phyloP scores from a whole-genome alignment of 495 filamentous ascomycete species.

The Rhypophila decipiens region DNA sequence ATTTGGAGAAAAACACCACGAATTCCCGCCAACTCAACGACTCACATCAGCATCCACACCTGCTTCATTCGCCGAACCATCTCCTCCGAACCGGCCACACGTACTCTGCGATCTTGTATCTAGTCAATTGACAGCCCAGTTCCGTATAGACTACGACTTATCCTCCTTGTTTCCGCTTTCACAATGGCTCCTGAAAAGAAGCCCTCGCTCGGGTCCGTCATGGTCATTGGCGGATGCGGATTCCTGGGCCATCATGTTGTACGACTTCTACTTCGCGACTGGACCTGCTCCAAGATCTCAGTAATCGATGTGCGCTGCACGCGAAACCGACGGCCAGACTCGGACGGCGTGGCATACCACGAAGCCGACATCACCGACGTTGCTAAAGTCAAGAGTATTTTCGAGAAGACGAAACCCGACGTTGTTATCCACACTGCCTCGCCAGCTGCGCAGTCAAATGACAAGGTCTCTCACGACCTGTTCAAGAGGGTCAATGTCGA shows the following conservation, averaged over 20 bases:
- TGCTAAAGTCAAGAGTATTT: slow-evolving; percentile 55
- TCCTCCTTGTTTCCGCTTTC: no score
- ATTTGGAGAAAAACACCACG: no score
- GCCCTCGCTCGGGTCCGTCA: slow-evolving; percentile 46
- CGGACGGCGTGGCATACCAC: slow-evolving; percentile 65
- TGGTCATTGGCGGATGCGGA: slow-evolving; percentile 65
- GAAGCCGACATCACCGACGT: slow-evolving; percentile 81
- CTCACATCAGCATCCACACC: no score
- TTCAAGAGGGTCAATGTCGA: slow-evolving; percentile 88
- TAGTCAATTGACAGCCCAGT: no score
- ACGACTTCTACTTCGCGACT: slow-evolving; percentile 48
- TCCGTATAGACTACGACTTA: no score
- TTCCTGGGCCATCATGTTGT: slow-evolving; percentile 69
- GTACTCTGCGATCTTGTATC: no score
- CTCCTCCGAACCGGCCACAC: no score
- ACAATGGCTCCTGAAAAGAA: slow-evolving; percentile 33
- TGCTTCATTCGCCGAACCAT: no score
- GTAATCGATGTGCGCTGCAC: slow-evolving; percentile 82
- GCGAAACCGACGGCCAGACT: slow-evolving; percentile 64
- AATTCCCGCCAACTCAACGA: no score
- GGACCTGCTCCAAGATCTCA: slow-evolving; percentile 54
- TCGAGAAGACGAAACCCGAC: slow-evolving; percentile 68
- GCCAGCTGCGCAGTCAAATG: slow-evolving; percentile 48
- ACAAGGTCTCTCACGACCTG: slow-evolving; percentile 47
- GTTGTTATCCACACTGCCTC: slow-evolving; percentile 95